Base-by-base conservation (phyloP, 805 yeast genomes). In the Lachancea sp. region DNA sequence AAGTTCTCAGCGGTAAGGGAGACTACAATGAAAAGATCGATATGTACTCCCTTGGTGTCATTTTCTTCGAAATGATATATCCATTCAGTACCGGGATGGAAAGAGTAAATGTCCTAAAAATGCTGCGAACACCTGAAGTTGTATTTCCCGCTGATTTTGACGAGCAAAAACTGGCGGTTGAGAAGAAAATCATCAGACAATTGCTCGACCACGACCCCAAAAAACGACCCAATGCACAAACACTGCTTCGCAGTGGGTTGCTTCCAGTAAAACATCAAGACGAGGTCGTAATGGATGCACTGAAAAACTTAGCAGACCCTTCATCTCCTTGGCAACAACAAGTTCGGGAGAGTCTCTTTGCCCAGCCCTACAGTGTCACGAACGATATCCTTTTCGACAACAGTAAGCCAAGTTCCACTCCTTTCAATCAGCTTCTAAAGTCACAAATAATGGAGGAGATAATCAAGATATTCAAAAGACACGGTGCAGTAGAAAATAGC, bases 291-390 rank as follows among this genome's bases (percentile, higher is more conserved):
- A 84, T 86, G 57, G 95, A 89, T 57, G 96, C 96, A 0, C 69
- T 93, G 51, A 79, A 81, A 52, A 85, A 89, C 25, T 66, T 93
- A 47, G 84, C 95, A 0, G 90, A 89, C 60, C 91, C 96, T 0
- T 80, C 93, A 0, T 86, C 96, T 0, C 90, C 95, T 1, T 89
- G 96, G 95, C 93, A 90, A 52, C 86, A 81, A 51, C 95, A 89
- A 61, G 96, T 93, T 0, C 75, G 96, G 57, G 85, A 83, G 44
- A 84, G 93, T 0, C 67, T 93, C 30, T 93, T 93, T 62, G 73
- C 85, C 13, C 95, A 87, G 55, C 89, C 96, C 0, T 83, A 88
- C 55, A 82, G 82, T 62, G 72, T 85, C 48, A 95, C 95, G 0
- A 81, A 82, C 52, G 96, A 88, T 61, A 76, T 88, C 12, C 69